Base-by-base conservation (phyloP, 768 basidiomycete genomes). In the Rubroboletus satanas region DNA sequence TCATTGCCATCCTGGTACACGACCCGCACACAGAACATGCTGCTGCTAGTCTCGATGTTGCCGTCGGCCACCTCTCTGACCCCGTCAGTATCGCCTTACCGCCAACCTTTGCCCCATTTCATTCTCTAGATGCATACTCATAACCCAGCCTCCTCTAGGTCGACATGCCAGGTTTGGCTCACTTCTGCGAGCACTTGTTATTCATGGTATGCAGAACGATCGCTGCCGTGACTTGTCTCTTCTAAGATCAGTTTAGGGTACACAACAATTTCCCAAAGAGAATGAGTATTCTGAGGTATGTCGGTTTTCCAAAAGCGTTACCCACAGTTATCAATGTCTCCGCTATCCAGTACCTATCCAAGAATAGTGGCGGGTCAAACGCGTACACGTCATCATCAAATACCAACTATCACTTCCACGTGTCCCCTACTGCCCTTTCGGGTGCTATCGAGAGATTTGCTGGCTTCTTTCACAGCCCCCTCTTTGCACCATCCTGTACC, bases 181-280 rank as follows among this genome's bases (percentile, higher is more conserved):
- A 96, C 71, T 95, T 95, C 67, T 95, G 94, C 73, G 96, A 99
- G 69, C 96, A 99, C 71, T 68, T 99, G 46, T 72, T 97, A 57
- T 99, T 99, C 73, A 92, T 99, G 86, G 95, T 93, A 62, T 57
- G 84, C 70, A 5, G 8, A 32, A 7, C 33, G 33, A 37, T 44
- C 33, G 8, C 42, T 37, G 14, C 26, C 11, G 1, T 44, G 15
- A 3, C 11, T 11, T 31, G 15, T 49, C 1, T 11, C 50, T 51
- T 29, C 26, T 52, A 32, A 60, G 51, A 23, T 41, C 35, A 36
- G 23, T 38, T 56, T 38, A 92, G 90, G 90, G 90, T 18, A 92
- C 88, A 10, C 82, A 84, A 60, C 83, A 84, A 68, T 96, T 86
- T 71, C 93, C 93, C 4, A 79, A 81, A 52, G 97, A 99, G 71